Base-by-base conservation (phyloP, 1,284 basidiomycete genomes). In the Ustilago shanxiensis region DNA sequence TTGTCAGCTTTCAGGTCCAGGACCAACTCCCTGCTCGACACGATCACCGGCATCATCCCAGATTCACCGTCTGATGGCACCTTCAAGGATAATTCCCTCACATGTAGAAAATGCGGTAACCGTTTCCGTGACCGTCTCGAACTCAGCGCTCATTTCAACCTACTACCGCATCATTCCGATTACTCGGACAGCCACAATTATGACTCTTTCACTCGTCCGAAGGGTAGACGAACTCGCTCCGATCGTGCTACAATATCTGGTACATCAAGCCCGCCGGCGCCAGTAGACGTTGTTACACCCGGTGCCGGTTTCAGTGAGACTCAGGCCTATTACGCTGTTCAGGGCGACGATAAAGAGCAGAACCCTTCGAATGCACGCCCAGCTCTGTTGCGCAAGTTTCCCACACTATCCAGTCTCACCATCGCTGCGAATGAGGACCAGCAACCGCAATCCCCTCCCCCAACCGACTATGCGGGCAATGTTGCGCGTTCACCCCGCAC, bases 11-110 rank as follows among this genome's bases (percentile, higher is more conserved):
- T 73, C 59, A 45, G 55, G 28, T 73, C 71, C 22, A 60, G 72
- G 20, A 74, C 72, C 66, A 74, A 69, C n/a, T 70, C 62, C 18
- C 4, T 74, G 45, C 72, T 74, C n/a, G 72, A 74, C 60, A 69
- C 44, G 47, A 74, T 74, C 51, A 74, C 72, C 20, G 72, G 72
- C 31, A 39, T 60, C 55, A 69, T 74, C 18, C 72, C 72, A 6
- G 66, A 66, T 16, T 39, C 66, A 18, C 66, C 66, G 14, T 49
- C 66, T 26, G 50, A 55, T 29, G 51, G 50, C 33, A 69, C 66
- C 11, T 66, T 20, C 56, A 69, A 70, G 51, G 60, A 69, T 3
- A 56, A 60, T 22, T 66, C 66, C 22, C 63, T 69, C 49, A 74
- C 66, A 24, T 74, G 72, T 49, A 45, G 66, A 33, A 54, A 55